Evolutionary conservation across 345 rosid species (phyloP), one percentile per base, ranked within the genome.

Genomic region (Citrus sp.): DNA sequence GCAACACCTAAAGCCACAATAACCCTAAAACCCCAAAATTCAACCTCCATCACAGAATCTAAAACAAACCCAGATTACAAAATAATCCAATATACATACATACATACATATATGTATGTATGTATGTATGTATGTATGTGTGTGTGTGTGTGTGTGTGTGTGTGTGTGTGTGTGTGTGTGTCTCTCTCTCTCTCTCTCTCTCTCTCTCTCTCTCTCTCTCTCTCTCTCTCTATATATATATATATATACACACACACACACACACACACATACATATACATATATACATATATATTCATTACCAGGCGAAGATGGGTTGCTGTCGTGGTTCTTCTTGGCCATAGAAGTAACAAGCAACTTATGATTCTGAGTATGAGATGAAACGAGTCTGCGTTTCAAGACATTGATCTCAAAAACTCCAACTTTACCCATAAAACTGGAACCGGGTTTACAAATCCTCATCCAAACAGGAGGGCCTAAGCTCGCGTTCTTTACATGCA

Each of bases 311-410:
- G 86, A 81, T 61, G 86, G 82, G 77, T 84, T 78, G 77, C 83
- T 77, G 46, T 79, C 84, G 73, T 83, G 81, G 80, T 88, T 91
- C 88, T 88, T 91, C 87, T 90, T 91, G 19, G 93, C 89, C 60
- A 90, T 85, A 42, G 92, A 88, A 82, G 75, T 82, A 19, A 91
- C 83, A 56, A 82, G 72, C 46, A 85, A 74, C 6, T 89, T 82
- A 80, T 77, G 89, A 73, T 24, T 84, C 78, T 76, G 89, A 75
- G 30, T 55, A 49, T 30, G 69, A 58, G 86, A 78, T 24, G 71
- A 79, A 59, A 75, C 51, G 56, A 87, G 16, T 69, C 83, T 78
- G 28, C 81, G 82, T 28, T 85, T 83, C n/a, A 74, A 82, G 70
- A 81, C 80, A 75, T 84, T 86, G 82, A 88, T 83, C 81, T 89